A percentile compares a stretch with the other conserved stretches of the same genome.
These are phyloP conservation scores for Talaromyces islandicus DNA, from an alignment of 2,329 filamentous ascomycete genomes.

Conservation along the genomic window DNA sequence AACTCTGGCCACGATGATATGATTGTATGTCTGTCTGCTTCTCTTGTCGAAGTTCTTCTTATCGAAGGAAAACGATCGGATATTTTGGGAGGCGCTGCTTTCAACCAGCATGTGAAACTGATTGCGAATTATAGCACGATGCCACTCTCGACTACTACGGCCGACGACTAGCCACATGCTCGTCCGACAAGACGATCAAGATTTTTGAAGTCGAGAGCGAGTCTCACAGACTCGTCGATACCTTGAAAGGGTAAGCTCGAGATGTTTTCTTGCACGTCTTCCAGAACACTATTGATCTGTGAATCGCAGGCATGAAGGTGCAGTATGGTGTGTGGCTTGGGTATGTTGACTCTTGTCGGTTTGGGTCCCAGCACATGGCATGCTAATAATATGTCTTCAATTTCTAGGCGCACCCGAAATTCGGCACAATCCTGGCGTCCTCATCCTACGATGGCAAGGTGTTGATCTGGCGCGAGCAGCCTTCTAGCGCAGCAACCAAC, in stretches of 20 bases:
- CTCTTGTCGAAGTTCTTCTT: neutral
- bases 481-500: constrained; percentile 30
- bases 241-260: constrained; percentile 72
- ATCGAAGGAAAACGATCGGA: neutral
- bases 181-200: constrained; percentile 97
- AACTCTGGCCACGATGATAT: constrained; percentile 96
- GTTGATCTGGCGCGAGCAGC: constrained; percentile 93
- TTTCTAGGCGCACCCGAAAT: constrained; percentile 78
- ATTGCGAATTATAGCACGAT: constrained; percentile 63
- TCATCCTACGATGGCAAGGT: constrained; percentile 97
- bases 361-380: neutral
- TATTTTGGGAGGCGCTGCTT: neutral
- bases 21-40: constrained; percentile 73
- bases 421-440: constrained; percentile 93
- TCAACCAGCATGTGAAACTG: neutral
- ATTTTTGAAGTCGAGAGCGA: constrained; percentile 98
- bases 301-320: constrained; percentile 74
- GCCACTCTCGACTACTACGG: constrained; percentile 98
- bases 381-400: neutral
- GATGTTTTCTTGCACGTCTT: neutral
- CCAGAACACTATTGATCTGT: constrained; percentile 8
- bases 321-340: constrained; percentile 97
- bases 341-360: constrained; percentile 30
- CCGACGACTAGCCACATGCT: constrained; percentile 90
- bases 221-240: constrained; percentile 81